phyloP scores from a whole-genome alignment of 2,329 filamentous ascomycete species.

The Diaporthe aspalathi region DNA sequence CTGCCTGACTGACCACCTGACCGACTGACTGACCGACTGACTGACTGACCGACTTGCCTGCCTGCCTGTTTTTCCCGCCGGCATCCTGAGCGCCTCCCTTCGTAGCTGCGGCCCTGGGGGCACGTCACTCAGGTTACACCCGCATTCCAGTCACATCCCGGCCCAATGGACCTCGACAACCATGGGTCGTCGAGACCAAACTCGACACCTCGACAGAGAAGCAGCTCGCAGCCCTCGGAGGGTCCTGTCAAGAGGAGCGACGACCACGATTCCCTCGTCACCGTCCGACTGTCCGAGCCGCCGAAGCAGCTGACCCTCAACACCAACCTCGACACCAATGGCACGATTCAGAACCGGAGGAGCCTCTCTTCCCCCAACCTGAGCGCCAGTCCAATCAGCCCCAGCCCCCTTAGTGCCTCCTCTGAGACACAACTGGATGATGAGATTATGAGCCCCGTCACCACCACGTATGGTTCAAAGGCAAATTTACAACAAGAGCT shows the following conservation, averaged over 20 bases:
- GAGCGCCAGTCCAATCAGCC: conserved; percentile 36
- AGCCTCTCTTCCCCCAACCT: conserved; percentile 41
- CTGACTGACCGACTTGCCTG: not conserved
- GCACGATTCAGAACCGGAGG: conserved; percentile 42
- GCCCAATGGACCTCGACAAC: conserved; percentile 39
- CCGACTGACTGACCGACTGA: not conserved
- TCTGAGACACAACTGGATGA: conserved; percentile 36
- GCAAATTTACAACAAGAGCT: conserved; percentile 46
- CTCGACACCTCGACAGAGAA: conserved; percentile 38
- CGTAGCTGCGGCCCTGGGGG: conserved; percentile 23
- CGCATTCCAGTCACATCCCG: conserved; percentile 38
- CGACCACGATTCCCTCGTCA: conserved; percentile 73
- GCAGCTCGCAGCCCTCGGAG: conserved; percentile 39
- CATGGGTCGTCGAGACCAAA: conserved; percentile 36
- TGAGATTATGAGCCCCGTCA: conserved; percentile 42
- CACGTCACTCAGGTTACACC: conserved; percentile 28
- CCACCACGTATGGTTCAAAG: conserved; percentile 34
- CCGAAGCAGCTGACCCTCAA: conserved; percentile 47
- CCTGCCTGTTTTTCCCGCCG: conserved; percentile 16
- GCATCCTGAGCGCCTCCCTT: conserved; percentile 20
- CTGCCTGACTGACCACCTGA: not conserved
- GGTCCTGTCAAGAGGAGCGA: conserved; percentile 40
- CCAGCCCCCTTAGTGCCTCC: conserved; percentile 36
- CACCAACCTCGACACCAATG: conserved; percentile 44
- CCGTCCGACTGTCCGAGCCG: conserved; percentile 72